Conservation (phyloP, 352 stramenopile genomes). For the Elongisporangium anandrum region DNA sequence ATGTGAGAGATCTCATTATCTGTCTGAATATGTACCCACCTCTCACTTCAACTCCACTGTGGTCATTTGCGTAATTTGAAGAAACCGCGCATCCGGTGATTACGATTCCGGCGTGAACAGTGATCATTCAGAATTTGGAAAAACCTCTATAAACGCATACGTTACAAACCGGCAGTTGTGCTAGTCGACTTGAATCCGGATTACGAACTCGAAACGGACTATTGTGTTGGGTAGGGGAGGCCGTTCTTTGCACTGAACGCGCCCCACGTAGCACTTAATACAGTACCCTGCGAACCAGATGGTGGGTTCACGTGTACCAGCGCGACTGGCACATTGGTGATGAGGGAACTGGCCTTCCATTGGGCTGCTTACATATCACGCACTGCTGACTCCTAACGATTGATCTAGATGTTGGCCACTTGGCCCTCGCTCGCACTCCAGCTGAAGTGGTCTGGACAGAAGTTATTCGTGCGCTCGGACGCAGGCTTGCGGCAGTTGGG, state of each 20-base stretch:
- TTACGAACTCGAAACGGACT: background rate
- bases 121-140: background rate
- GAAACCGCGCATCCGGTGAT: background rate
- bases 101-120: background rate
- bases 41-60: background rate
- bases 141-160: background rate
- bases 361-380: background rate
- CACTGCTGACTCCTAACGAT: background rate
- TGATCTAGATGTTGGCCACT: background rate
- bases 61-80: background rate
- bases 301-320: background rate
- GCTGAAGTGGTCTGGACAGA: constrained; percentile 37
- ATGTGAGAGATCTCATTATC: background rate
- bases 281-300: background rate
- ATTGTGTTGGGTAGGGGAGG: background rate
- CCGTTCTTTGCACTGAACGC: background rate
- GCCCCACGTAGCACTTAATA: background rate
- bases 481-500: constrained; percentile 43
- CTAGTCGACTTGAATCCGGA: background rate
- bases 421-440: constrained; percentile 13
- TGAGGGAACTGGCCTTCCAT: background rate
- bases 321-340: background rate
- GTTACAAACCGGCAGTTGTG: background rate
- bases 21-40: background rate
- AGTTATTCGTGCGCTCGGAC: constrained; percentile 41